These are phyloP conservation scores for Crataegus laevigata DNA, from an alignment of 306 rosid species.

Conservation along the genomic window DNA sequence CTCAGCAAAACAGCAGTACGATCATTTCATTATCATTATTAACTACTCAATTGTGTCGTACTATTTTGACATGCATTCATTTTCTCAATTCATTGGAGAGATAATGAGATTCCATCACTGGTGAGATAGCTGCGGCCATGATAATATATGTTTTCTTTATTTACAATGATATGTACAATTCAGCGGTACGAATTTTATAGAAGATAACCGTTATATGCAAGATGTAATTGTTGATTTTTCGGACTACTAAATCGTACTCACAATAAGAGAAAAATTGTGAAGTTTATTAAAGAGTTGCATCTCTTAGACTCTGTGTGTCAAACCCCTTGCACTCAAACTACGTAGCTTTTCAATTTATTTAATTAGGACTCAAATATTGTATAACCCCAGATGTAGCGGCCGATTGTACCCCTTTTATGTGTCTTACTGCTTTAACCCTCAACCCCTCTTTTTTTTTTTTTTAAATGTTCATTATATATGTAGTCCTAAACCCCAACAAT, in stretches of 20 bases:
- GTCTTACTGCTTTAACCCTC: constrained; percentile 17
- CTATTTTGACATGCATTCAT: not conserved
- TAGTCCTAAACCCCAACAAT: not conserved
- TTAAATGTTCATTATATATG: not conserved
- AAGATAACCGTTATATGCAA: not conserved
- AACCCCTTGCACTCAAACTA: not conserved
- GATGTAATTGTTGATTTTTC: no score
- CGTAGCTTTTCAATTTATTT: no score
- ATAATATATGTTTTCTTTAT: not conserved
- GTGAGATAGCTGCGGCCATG: not conserved
- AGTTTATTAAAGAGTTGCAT: no score
- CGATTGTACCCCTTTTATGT: not conserved
- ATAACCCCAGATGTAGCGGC: not conserved
- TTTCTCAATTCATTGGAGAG: not conserved
- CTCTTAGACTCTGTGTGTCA: not conserved
- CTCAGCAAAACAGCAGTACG: not conserved
- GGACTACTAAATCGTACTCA: not conserved
- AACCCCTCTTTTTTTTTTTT: not conserved
- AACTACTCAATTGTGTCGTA: not conserved
- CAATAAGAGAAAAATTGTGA: not conserved
- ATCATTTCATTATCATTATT: not conserved
- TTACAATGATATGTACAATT: no score
- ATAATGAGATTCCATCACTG: not conserved
- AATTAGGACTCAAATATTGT: no score
- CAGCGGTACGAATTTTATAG: no score